A percentile compares a stretch with the other conserved stretches of the same genome.
Conservation (phyloP, 1,284 basidiomycete genomes). For the Rhodotorula sp. region DNA sequence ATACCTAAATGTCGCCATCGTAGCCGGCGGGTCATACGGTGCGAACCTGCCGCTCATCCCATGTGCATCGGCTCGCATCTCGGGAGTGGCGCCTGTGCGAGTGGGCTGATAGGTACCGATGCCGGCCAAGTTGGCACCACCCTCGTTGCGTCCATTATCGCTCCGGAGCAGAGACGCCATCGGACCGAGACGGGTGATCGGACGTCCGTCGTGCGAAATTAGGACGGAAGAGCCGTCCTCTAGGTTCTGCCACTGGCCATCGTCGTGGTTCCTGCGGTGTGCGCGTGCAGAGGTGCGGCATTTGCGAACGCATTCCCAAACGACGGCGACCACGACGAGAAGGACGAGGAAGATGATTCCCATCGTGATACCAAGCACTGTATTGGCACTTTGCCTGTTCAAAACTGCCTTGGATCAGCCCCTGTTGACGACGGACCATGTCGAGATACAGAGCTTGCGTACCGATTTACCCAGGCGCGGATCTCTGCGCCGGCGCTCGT, state of each 20-base stretch:
- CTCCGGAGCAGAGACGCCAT: not conserved
- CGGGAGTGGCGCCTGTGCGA: not conserved
- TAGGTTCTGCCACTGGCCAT: constrained; percentile 1
- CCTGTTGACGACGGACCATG: too few relatives aligned
- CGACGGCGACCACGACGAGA: not conserved
- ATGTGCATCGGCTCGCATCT: not conserved
- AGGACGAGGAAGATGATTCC: not conserved
- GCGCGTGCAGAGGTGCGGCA: constrained; percentile 1
- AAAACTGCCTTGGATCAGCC: too few relatives aligned
- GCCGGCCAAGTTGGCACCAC: too few relatives aligned
- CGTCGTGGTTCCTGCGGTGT: too few relatives aligned
- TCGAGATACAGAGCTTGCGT: not conserved
- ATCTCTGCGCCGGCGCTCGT: not conserved
- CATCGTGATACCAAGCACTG: not conserved
- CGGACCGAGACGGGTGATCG: not conserved
- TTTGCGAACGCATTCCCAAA: not conserved
- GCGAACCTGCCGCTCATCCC: not conserved
- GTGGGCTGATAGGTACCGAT: not conserved
- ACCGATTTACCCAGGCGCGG: constrained; percentile 1
- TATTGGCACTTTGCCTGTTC: not conserved
- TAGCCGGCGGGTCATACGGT: constrained; percentile 3
- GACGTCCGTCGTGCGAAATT: not conserved
- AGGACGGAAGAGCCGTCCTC: not conserved
- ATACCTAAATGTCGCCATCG: not conserved
- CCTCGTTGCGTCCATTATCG: too few relatives aligned